These are phyloP conservation scores for Metschnikowia hibisci DNA, from an alignment of 805 yeast species.

Conservation along the genomic window DNA sequence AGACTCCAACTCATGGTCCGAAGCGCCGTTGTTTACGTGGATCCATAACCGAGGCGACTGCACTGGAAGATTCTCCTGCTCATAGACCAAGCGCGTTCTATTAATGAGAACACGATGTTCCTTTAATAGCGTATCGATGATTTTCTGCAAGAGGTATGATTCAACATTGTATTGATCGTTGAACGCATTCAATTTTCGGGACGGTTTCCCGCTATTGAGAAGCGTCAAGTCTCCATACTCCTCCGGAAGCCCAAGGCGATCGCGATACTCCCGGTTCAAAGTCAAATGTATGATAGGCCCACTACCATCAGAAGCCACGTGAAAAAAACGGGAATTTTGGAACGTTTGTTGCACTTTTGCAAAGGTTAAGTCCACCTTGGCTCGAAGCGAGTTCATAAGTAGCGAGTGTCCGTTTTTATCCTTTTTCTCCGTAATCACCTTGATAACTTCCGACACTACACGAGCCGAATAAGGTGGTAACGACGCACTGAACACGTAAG, in stretches of 20 bases:
- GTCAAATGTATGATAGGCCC: slow-evolving; percentile 73
- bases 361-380: slow-evolving; percentile 39
- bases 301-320: slow-evolving; percentile 50
- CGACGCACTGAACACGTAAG: slow-evolving; percentile 91
- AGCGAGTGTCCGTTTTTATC: slow-evolving; percentile 31
- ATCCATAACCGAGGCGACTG: slow-evolving; percentile 35
- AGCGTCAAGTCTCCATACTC: slow-evolving; percentile 47
- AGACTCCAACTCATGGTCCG: slow-evolving; percentile 24
- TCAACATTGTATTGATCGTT: slow-evolving; percentile 48
- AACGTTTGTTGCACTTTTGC: slow-evolving; percentile 38
- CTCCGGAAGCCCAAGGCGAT: slow-evolving; percentile 43
- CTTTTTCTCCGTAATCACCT: slow-evolving; percentile 39
- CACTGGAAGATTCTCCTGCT: slow-evolving; percentile 47
- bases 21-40: slow-evolving; percentile 28
- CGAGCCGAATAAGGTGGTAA: slow-evolving; percentile 87
- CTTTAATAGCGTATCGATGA: slow-evolving; percentile 54
- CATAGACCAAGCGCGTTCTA: slow-evolving; percentile 59
- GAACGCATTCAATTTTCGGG: slow-evolving; percentile 40
- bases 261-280: slow-evolving; percentile 46
- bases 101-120: slow-evolving; percentile 56
- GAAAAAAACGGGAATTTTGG: slow-evolving; percentile 36
- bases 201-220: slow-evolving; percentile 41
- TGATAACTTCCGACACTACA: slow-evolving; percentile 53
- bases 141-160: slow-evolving; percentile 58
- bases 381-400: slow-evolving; percentile 32